Evolutionary conservation across 2,329 filamentous ascomycete species (phyloP).

Genomic region (Alternaria gaisen): DNA sequence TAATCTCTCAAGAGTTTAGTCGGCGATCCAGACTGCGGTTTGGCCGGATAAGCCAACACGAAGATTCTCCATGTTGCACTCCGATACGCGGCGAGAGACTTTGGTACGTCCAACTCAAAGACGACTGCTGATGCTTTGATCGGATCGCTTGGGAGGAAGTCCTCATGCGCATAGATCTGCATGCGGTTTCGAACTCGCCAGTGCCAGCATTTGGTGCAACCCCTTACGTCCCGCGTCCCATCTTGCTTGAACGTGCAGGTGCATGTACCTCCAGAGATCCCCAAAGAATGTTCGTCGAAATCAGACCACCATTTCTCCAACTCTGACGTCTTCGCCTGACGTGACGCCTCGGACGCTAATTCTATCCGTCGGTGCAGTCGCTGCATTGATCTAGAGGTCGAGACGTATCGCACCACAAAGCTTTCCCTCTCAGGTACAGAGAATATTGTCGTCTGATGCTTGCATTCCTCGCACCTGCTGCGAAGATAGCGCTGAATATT

Average conservation of each 20-base stretch:
- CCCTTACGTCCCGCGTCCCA: no score
- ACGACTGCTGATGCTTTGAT: constrained; percentile 53
- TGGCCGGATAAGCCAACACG: constrained; percentile 42
- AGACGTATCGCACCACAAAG: constrained; percentile 58
- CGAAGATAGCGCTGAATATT: no score
- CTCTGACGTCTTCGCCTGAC: no score
- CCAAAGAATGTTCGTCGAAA: no score
- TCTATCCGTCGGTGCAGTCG: constrained; percentile 46
- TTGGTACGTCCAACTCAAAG: constrained; percentile 61
- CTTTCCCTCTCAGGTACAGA: constrained; percentile 52
- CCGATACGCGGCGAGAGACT: constrained; percentile 57
- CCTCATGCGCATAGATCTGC: constrained; percentile 58
- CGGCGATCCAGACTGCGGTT: no score
- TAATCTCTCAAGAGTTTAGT: constrained; percentile 29
- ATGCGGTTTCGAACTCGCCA: constrained; percentile 39
- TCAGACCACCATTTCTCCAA: no score
- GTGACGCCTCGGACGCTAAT: constrained; percentile 27
- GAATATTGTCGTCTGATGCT: no score
- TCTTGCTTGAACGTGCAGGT: no score
- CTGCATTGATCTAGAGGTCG: constrained; percentile 26
- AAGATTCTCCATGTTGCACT: constrained; percentile 61
- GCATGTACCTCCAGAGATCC: background rate
- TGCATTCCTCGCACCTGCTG: no score
- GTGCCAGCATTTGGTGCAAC: constrained; percentile 52
- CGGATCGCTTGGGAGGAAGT: constrained; percentile 54